Conservation (phyloP, 495 filamentous ascomycete species). For the Mytilinidion resinicola region DNA sequence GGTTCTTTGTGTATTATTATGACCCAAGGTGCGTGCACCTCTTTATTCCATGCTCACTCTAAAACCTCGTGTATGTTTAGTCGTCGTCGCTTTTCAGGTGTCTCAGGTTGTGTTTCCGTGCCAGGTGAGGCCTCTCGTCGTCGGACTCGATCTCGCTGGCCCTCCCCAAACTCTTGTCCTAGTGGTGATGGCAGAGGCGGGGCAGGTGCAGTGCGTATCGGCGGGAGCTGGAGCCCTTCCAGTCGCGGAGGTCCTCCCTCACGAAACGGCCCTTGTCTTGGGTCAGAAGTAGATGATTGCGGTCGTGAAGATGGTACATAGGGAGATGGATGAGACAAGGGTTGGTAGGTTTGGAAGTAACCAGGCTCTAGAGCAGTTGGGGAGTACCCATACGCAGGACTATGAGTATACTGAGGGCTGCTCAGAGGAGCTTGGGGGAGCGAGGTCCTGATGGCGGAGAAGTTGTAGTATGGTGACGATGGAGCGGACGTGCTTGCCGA, state of each 20-base stretch:
- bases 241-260: not conserved
- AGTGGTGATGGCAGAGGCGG: slow-evolving; percentile 12
- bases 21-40: not conserved
- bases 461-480: slow-evolving; percentile 24
- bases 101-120: slow-evolving; percentile 12
- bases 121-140: slow-evolving; percentile 12
- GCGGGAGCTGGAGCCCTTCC: slow-evolving; percentile 22
- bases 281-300: slow-evolving; percentile 14
- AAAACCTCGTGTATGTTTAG: slow-evolving; percentile 31
- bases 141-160: slow-evolving; percentile 15
- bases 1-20: not conserved
- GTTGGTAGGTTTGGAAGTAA: slow-evolving; percentile 21
- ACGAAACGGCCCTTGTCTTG: not conserved
- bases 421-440: slow-evolving; percentile 13
- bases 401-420: slow-evolving; percentile 14
- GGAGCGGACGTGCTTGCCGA: slow-evolving; percentile 24
- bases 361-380: slow-evolving; percentile 19
- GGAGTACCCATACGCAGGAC: slow-evolving; percentile 22
- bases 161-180: slow-evolving; percentile 11
- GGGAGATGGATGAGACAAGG: slow-evolving; percentile 22
- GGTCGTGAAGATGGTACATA: slow-evolving; percentile 20
- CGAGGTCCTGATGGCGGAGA: slow-evolving; percentile 20
- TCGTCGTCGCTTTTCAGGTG: slow-evolving; percentile 28
- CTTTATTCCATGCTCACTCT: slow-evolving; percentile 13
- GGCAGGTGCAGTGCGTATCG: slow-evolving; percentile 19